Conservation (phyloP, 1,284 basidiomycete species). For the Phellopilus nigrolimitatus region DNA sequence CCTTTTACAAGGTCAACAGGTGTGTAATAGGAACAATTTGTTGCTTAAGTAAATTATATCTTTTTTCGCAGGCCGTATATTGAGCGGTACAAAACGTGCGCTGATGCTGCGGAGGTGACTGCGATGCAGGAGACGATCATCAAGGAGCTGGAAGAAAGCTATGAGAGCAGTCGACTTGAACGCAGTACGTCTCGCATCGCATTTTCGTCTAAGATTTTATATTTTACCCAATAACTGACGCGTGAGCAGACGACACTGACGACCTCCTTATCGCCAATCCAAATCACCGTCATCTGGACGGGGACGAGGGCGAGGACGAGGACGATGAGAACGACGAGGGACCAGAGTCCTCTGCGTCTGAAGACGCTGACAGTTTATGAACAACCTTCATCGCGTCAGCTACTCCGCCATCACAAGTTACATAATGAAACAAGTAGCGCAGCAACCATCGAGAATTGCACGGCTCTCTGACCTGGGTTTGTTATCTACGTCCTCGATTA, state of each 20-base stretch:
- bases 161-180: constrained; percentile 29
- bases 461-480: too few relatives aligned
- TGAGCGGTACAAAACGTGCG: constrained; percentile 69
- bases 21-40: constrained; percentile 30
- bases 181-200: background rate
- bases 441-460: too few relatives aligned
- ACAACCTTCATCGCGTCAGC: too few relatives aligned
- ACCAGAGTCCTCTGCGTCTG: background rate
- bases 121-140: constrained; percentile 72
- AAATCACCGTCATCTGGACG: constrained; percentile 35
- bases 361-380: background rate
- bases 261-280: constrained; percentile 54
- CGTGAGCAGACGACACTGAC: constrained; percentile 34
- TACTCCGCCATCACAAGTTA: too few relatives aligned
- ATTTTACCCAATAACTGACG: background rate
- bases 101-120: constrained; percentile 56
- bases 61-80: constrained; percentile 48
- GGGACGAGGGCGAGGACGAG: constrained; percentile 22
- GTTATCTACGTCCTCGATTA: too few relatives aligned
- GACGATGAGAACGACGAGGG: constrained; percentile 8
- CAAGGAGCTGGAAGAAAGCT: constrained; percentile 64
- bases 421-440: too few relatives aligned
- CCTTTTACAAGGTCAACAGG: constrained; percentile 84
- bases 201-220: background rate
- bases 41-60: too few relatives aligned